Evolutionary conservation across 176 grass and related monocot species (phyloP).

Genomic region (Oryza punctata): DNA sequence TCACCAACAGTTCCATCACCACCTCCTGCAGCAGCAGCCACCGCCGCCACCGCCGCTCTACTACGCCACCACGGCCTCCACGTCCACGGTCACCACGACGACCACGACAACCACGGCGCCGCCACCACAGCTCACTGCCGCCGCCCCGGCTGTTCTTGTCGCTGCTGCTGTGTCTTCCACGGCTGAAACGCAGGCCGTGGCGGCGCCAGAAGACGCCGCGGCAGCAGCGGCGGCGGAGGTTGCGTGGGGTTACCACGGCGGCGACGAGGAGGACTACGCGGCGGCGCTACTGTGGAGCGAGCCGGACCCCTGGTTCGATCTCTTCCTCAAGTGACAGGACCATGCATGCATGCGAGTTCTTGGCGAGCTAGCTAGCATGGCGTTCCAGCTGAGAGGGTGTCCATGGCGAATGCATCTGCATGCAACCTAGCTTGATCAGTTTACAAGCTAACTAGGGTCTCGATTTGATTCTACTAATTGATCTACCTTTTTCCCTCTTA

Average conservation of each 20-base stretch:
- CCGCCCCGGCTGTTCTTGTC: not conserved
- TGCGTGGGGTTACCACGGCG: slow-evolving; percentile 22
- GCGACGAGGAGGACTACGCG: slow-evolving; percentile 65
- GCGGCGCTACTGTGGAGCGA: slow-evolving; percentile 75
- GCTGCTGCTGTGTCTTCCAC: not conserved
- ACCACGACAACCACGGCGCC: not conserved
- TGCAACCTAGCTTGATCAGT: slow-evolving; percentile 39
- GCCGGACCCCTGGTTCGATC: slow-evolving; percentile 64
- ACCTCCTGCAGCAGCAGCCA: slow-evolving; percentile 33
- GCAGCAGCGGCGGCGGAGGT: not conserved
- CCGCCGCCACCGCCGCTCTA: not conserved
- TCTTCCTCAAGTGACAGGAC: slow-evolving; percentile 49
- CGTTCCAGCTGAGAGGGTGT: not conserved
- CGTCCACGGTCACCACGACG: slow-evolving; percentile 22
- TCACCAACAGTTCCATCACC: slow-evolving; percentile 6
- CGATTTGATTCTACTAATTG: slow-evolving; percentile 29
- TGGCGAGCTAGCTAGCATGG: not conserved
- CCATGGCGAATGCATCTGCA: slow-evolving; percentile 27
- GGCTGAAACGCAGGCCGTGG: not conserved
- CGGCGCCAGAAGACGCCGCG: slow-evolving; percentile 12
- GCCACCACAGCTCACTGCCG: slow-evolving; percentile 32
- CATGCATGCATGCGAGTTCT: not conserved
- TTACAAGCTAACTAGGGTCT: slow-evolving; percentile 34
- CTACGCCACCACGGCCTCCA: slow-evolving; percentile 38
- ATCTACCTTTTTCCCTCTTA: not conserved